A percentile compares a stretch with the other conserved stretches of the same genome.
Evolutionary conservation across 2,329 filamentous ascomycete genomes (phyloP).

Genomic region (Dactylonectria estremocensis): DNA sequence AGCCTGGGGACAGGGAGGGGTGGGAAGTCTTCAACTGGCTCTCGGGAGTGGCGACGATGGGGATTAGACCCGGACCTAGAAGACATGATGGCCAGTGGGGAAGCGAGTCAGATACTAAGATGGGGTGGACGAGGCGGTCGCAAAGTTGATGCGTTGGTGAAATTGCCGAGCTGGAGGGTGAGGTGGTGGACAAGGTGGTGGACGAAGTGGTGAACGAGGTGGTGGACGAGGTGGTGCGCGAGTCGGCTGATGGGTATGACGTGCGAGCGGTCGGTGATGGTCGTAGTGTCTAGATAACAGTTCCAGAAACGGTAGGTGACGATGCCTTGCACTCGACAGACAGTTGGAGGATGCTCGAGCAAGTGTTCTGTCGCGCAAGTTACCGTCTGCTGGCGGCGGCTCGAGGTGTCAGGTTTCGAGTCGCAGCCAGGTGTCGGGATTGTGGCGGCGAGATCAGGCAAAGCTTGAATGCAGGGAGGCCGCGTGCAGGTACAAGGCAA

Average conservation of each 20-base stretch:
- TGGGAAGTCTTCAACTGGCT: constrained; percentile 51
- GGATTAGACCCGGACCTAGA: constrained; percentile 52
- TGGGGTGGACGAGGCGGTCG: neutral
- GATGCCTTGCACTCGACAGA: constrained; percentile 14
- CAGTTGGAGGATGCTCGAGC: constrained; percentile 13
- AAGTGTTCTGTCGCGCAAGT: constrained; percentile 33
- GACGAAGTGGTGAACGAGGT: constrained; percentile 16
- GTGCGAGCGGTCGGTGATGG: constrained; percentile 38
- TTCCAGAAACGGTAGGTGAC: constrained; percentile 9
- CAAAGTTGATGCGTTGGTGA: neutral
- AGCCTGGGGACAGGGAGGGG: constrained; percentile 51
- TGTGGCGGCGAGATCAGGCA: constrained; percentile 15
- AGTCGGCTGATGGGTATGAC: constrained; percentile 36
- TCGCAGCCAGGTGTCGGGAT: constrained; percentile 25
- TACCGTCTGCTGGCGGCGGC: neutral
- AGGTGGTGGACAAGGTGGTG: no score
- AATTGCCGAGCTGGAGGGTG: neutral
- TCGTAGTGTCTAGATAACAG: constrained; percentile 33
- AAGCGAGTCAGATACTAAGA: neutral
- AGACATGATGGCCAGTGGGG: constrained; percentile 48
- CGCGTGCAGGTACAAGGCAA: constrained; percentile 3
- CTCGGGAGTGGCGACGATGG: constrained; percentile 50
- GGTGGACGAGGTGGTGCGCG: neutral
- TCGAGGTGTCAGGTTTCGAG: constrained; percentile 7
- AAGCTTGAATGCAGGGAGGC: constrained; percentile 9